Evolutionary conservation across 352 stramenopile genomes (phyloP).

Genomic region (Globisporangium nagaii): DNA sequence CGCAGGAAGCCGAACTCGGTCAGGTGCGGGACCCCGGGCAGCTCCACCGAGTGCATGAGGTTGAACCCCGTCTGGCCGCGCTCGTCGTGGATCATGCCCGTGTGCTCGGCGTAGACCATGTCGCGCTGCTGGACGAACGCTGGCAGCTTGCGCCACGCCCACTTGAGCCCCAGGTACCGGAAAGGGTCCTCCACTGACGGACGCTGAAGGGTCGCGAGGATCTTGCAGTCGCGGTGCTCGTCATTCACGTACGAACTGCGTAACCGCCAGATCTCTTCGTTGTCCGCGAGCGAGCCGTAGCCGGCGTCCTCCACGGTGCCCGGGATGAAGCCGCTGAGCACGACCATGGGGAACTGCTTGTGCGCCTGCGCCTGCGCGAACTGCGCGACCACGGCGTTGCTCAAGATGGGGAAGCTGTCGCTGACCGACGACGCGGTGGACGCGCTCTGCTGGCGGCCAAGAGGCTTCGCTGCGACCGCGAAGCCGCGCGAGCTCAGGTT

Average conservation of each 20-base stretch:
- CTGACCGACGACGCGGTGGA: background rate
- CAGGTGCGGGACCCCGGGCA: too few relatives aligned
- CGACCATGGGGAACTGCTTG: background rate
- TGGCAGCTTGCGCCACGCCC: background rate
- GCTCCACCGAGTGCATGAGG: slow-evolving; percentile 29
- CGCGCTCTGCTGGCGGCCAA: background rate
- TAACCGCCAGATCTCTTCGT: slow-evolving; percentile 19
- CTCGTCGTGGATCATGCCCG: slow-evolving; percentile 30
- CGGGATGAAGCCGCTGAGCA: background rate
- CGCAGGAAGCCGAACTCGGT: too few relatives aligned
- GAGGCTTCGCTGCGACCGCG: background rate
- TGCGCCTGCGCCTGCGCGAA: background rate
- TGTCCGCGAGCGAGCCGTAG: slow-evolving; percentile 14
- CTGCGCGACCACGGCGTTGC: background rate
- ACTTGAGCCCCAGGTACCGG: slow-evolving; percentile 11
- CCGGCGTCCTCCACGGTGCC: slow-evolving; percentile 10
- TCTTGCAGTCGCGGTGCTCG: slow-evolving; percentile 17
- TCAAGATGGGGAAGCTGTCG: background rate
- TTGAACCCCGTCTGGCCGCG: slow-evolving; percentile 23
- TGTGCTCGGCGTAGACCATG: slow-evolving; percentile 29
- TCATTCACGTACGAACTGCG: slow-evolving; percentile 25
- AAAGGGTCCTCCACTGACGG: slow-evolving; percentile 14
- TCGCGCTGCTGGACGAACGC: slow-evolving; percentile 5
- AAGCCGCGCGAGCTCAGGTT: background rate
- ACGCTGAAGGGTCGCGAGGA: slow-evolving; percentile 23